These are phyloP conservation scores for Sugiyamaella boreocaroliniensis DNA, from an alignment of 805 yeast genomes.

Conservation along the genomic window DNA sequence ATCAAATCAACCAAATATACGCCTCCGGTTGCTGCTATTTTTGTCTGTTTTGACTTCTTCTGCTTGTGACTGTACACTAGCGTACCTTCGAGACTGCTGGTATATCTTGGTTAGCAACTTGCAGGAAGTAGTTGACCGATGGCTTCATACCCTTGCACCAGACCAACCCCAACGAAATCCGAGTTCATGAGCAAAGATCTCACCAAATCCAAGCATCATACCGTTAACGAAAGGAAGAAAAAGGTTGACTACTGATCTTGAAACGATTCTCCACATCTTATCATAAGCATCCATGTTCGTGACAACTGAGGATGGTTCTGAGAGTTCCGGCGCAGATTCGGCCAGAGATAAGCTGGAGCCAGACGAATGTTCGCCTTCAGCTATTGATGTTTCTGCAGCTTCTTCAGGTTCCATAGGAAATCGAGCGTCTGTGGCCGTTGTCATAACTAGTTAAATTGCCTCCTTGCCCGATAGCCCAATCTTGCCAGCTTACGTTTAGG, in stretches of 20 bases:
- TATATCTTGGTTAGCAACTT: neutral
- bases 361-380: too few relatives aligned
- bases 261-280: neutral
- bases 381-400: too few relatives aligned
- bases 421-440: too few relatives aligned
- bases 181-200: slow-evolving; percentile 85
- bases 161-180: slow-evolving; percentile 74
- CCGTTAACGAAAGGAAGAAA: slow-evolving; percentile 87
- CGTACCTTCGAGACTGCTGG: neutral
- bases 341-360: neutral
- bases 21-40: neutral
- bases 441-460: too few relatives aligned
- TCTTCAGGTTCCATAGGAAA: too few relatives aligned
- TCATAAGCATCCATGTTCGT: neutral
- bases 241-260: slow-evolving; percentile 52
- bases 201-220: slow-evolving; percentile 93
- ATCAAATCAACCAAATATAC: neutral
- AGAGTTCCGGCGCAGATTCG: neutral
- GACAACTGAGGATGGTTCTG: too few relatives aligned
- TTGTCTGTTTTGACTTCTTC: neutral
- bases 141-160: slow-evolving; percentile 49
- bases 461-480: too few relatives aligned
- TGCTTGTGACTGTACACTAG: neutral
- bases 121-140: neutral
- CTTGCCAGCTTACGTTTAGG: too few relatives aligned